These are phyloP conservation scores for Ceratocystis diversiconidia DNA, from an alignment of 2,329 filamentous ascomycete genomes.

Conservation along the genomic window DNA sequence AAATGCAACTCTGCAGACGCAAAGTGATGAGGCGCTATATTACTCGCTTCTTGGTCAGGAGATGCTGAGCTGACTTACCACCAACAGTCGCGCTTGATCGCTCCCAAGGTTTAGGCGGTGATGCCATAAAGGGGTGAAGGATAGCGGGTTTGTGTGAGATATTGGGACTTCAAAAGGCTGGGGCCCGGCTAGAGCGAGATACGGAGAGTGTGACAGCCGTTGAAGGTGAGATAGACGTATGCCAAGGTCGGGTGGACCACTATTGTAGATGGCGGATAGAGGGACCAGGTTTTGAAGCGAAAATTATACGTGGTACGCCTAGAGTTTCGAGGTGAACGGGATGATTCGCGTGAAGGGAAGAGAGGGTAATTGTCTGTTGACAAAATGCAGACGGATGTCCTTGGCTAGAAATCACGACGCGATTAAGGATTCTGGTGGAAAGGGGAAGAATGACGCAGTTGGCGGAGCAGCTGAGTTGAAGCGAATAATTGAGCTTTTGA, in stretches of 20 bases:
- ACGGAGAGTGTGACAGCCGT: neutral
- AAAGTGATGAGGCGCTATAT: constrained; percentile 29
- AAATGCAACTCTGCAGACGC: constrained; percentile 26
- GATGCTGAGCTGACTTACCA: constrained; percentile 14
- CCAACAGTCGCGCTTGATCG: constrained; percentile 43
- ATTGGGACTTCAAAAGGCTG: neutral
- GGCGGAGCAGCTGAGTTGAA: neutral
- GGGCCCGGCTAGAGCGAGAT: neutral
- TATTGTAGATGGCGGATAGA: neutral
- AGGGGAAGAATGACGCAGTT: constrained; percentile 5
- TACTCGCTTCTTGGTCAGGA: constrained; percentile 22
- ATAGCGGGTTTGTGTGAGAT: neutral
- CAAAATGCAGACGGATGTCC: neutral
- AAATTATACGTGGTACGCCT: neutral
- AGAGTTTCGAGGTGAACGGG: neutral
- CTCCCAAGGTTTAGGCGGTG: constrained; percentile 97
- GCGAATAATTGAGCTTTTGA: neutral
- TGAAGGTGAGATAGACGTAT: neutral
- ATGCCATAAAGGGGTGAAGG: constrained; percentile 40
- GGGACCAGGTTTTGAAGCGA: neutral
- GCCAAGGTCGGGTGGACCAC: neutral
- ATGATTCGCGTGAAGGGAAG: no score
- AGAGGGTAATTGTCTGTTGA: neutral
- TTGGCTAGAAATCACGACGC: neutral
- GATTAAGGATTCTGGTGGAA: neutral